Evolutionary conservation across 257 asterid species (phyloP).

Genomic region (Dorcoceras hygrometricum): DNA sequence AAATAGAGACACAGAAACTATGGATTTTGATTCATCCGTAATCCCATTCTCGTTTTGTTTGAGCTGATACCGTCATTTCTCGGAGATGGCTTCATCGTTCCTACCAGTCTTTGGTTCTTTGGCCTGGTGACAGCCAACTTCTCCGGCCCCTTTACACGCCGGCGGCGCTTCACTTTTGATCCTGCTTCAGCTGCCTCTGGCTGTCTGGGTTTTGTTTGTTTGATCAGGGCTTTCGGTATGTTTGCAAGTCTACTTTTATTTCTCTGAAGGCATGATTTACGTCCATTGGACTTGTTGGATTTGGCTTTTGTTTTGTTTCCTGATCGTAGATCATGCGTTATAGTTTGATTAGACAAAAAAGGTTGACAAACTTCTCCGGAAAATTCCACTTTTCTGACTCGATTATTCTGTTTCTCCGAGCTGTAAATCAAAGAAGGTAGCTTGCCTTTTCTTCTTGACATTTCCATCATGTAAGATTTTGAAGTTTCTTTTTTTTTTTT

Average conservation of each 20-base stretch:
- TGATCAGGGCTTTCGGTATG: conserved; percentile 5
- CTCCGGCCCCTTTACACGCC: conserved; percentile 18
- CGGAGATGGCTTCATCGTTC: conserved; percentile 37
- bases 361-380: conserved; percentile 23
- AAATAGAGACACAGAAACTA: neutral
- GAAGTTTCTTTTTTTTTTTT: conserved; percentile 35
- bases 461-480: conserved; percentile 42
- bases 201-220: conserved; percentile 20
- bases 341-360: neutral
- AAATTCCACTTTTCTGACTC: conserved; percentile 27
- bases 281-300: too few species aligned
- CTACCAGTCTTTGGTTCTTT: conserved; percentile 26
- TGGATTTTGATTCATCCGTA: conserved; percentile 38
- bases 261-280: neutral
- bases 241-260: neutral
- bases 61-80: conserved; percentile 35
- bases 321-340: neutral
- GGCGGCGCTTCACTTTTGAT: conserved; percentile 25
- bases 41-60: conserved; percentile 31
- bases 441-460: conserved; percentile 36
- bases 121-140: conserved; percentile 23
- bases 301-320: neutral
- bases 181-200: neutral
- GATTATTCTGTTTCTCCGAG: conserved; percentile 25
- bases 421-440: conserved; percentile 20